Base-by-base conservation (phyloP, 257 asterid species). In the Catharanthus roseus region DNA sequence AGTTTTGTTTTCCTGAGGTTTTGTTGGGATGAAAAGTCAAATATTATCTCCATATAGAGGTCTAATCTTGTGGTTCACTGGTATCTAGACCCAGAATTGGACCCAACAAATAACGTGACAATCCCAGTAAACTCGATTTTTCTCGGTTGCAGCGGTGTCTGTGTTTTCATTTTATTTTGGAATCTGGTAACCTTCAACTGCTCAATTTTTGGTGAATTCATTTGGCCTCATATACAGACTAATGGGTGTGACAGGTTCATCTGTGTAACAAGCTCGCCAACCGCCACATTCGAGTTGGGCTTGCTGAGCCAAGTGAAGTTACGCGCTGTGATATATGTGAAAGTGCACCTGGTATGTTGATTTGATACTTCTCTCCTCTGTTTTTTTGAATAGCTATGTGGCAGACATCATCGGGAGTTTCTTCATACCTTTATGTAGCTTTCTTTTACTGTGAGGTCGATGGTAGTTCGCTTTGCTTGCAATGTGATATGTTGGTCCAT, bases 371-470 rank as follows among this genome's bases (percentile, higher is more conserved):
- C 74, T 75, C 71, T 69, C 72, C 72, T 72, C 57, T 26, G 61
- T 58, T 18, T 49, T 65, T 66, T 11, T 79, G 41, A 75, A 68
- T 39, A 38, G 8, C 58, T 75, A 53, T 44, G 70, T 44, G 44
- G 63, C 26, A 13, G 58, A 62, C 51, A 19, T 51, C 8, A 69
- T 44, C 51, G 21, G 69, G 70, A 65, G 47, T 29, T 69, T 36
- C 34, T 76, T 68, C 67, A 65, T 55, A 71, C 70, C 76, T 82
- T 31, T 73, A 60, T 84, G 82, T 82, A 93, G 98, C 97, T 74
- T 93, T 93, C 90, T 93, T 93, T 85, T 93, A 93, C 71, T 93
- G 98, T 78, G 98, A 89, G 83, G 77, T 89, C 74, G 98, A 93
- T 76, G 98, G 98, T 72, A 90, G 92, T 76, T 89, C 97, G 76